Conservation (phyloP, 371 early-diverging fungal species). For the Mortierella sp. region DNA sequence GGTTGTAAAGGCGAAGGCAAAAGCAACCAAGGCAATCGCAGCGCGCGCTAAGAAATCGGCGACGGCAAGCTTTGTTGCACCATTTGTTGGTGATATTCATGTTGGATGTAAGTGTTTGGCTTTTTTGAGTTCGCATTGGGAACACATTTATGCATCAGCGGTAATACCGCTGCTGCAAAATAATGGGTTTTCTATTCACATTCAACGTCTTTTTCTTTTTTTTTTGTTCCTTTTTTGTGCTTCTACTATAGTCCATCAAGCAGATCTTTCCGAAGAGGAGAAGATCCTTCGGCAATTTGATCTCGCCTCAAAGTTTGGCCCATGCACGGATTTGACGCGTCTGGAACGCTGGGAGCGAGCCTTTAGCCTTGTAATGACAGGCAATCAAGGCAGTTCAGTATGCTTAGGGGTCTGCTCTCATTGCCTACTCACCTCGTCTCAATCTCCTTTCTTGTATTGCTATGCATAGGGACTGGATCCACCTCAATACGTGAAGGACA, state of each 20-base stretch:
- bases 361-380: conserved; percentile 43
- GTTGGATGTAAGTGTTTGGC: conserved; percentile 32
- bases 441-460: no score
- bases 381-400: no score
- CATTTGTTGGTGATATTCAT: conserved; percentile 41
- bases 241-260: conserved; percentile 56
- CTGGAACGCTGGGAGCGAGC: conserved; percentile 61
- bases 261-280: conserved; percentile 50
- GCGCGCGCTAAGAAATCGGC: not conserved
- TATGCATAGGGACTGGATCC: conserved; percentile 55
- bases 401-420: no score
- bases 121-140: not conserved
- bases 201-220: not conserved
- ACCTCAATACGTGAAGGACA: conserved; percentile 54
- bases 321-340: conserved; percentile 59
- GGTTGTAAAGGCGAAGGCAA: not conserved
- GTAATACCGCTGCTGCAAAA: no score
- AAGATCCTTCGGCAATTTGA: conserved; percentile 61
- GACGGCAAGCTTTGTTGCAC: conserved; percentile 14
- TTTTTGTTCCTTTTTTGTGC: not conserved
- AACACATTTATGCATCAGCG: no score
- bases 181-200: not conserved
- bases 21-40: not conserved
- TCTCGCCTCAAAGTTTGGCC: conserved; percentile 57
- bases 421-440: no score